phyloP scores from a whole-genome alignment of 2,329 filamentous ascomycete species.

The Beauveria asiatica region DNA sequence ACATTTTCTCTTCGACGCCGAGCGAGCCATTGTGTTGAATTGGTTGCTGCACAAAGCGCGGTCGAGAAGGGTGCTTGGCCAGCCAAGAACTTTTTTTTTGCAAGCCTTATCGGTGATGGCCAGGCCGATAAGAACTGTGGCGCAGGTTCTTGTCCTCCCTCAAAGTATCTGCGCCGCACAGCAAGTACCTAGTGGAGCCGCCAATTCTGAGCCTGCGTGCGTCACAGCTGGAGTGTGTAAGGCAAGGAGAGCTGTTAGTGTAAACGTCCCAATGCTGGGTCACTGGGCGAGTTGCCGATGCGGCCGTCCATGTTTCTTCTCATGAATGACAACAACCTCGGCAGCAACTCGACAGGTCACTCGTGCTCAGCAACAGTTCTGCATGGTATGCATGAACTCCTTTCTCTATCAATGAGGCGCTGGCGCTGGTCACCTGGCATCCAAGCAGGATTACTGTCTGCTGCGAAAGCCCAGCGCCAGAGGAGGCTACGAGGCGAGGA shows the following conservation, averaged over 20 bases:
- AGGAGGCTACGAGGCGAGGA: no score
- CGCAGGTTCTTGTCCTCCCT: background rate
- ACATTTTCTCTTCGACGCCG: slow-evolving; percentile 54
- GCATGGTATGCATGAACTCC: no score
- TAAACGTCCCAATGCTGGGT: background rate
- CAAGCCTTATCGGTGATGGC: slow-evolving; percentile 2
- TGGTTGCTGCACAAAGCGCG: background rate
- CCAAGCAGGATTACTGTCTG: no score
- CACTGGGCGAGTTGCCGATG: background rate
- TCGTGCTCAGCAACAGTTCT: background rate
- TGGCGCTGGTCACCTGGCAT: no score
- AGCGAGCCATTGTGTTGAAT: slow-evolving; percentile 4
- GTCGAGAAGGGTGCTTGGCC: background rate
- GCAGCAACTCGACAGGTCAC: background rate
- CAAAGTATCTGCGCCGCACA: background rate
- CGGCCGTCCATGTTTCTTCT: background rate
- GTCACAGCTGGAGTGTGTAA: background rate
- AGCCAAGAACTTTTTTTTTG: slow-evolving; percentile 9
- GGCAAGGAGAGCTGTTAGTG: background rate
- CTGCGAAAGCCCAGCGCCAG: no score
- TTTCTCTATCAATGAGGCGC: background rate
- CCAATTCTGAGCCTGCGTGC: background rate
- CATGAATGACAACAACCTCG: background rate
- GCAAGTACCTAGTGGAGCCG: background rate
- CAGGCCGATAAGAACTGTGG: slow-evolving; percentile 5